Conservation (phyloP, 129 eudicot genomes). For the Saposhnikovia divaricata region DNA sequence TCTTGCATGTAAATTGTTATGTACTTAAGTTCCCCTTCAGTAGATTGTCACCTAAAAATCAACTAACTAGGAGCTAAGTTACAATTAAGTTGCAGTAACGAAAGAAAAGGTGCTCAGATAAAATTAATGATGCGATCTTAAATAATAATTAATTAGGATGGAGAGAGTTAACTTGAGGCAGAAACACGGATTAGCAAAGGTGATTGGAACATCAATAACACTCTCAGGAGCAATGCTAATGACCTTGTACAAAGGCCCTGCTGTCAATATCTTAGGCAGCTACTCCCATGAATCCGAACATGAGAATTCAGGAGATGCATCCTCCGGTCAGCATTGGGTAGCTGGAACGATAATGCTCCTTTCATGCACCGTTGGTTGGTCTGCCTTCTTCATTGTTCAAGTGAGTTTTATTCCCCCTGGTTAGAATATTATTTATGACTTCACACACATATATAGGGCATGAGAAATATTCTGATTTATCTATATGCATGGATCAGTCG, state of each 20-base stretch:
- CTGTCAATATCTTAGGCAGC: conserved; percentile 36
- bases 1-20: background rate
- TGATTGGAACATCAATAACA: conserved; percentile 76
- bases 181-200: conserved; percentile 62
- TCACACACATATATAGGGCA: background rate
- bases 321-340: conserved; percentile 59
- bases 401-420: conserved; percentile 39
- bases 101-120: too few species aligned
- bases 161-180: conserved; percentile 71
- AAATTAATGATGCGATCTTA: background rate
- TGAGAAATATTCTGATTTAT: background rate
- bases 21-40: background rate
- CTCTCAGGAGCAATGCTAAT: conserved; percentile 80
- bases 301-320: conserved; percentile 16
- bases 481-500: conserved; percentile 30
- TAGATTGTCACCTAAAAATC: too few species aligned
- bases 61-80: too few species aligned
- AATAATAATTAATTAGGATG: conserved; percentile 36
- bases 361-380: conserved; percentile 60
- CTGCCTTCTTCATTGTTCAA: conserved; percentile 82
- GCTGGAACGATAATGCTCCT: conserved; percentile 66
- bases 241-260: conserved; percentile 90
- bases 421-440: background rate
- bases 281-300: conserved; percentile 32
- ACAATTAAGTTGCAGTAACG: too few species aligned